Conservation (phyloP, 177 flowering plant species). For the Telopea speciosissima region DNA sequence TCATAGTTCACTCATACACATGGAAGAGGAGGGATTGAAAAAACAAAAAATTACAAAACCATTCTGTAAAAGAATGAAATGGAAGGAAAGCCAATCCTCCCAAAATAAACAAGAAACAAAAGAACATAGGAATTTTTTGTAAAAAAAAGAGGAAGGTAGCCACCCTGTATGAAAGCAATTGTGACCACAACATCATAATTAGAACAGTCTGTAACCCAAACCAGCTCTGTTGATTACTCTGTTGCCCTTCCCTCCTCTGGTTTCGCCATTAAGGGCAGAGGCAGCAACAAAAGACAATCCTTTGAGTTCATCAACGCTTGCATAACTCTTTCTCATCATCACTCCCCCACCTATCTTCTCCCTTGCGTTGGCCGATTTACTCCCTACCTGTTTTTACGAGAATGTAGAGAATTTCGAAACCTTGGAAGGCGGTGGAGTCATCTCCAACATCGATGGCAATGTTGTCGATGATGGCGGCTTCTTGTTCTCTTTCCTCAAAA, state of each 20-base stretch:
- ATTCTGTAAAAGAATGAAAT: no score
- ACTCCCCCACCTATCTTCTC: slow-evolving; percentile 44
- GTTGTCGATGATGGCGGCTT: slow-evolving; percentile 28
- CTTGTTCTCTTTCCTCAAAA: slow-evolving; percentile 68
- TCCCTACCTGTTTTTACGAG: slow-evolving; percentile 31
- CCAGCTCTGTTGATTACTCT: slow-evolving; percentile 19
- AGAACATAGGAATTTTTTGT: no score
- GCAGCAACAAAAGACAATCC: slow-evolving; percentile 43
- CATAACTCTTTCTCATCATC: slow-evolving; percentile 66
- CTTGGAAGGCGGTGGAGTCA: slow-evolving; percentile 45
- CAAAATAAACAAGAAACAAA: no score
- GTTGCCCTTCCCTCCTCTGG: slow-evolving; percentile 19
- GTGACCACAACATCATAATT: not conserved
- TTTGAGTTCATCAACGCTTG: slow-evolving; percentile 53
- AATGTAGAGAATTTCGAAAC: slow-evolving; percentile 19
- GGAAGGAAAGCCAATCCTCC: no score
- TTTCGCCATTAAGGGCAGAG: slow-evolving; percentile 48
- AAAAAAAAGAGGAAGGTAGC: no score
- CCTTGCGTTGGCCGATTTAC: slow-evolving; percentile 56
- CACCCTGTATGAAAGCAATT: no score
- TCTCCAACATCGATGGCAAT: slow-evolving; percentile 21
- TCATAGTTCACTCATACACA: no score
- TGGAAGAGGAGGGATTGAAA: no score
- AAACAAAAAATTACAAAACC: no score
- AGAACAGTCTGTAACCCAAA: slow-evolving; percentile 37